Percentiles rank a stretch among this genome's conserved stretches.
phyloP scores from a whole-genome alignment of 768 basidiomycete species.

The Lentinula aciculospora region DNA sequence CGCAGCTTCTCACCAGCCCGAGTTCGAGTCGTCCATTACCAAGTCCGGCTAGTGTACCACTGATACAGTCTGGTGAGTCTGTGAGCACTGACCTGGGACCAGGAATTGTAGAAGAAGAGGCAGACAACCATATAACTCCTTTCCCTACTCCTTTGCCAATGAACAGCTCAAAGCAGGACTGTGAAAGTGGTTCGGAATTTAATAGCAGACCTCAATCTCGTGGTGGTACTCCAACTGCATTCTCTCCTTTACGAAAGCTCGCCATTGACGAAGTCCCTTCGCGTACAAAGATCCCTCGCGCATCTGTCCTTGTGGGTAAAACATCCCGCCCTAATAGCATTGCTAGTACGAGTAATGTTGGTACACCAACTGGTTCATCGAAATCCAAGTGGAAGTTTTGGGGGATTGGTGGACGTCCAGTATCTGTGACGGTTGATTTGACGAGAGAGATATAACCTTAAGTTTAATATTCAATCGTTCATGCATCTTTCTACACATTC shows the following conservation, averaged over 20 bases:
- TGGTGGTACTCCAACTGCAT: neutral
- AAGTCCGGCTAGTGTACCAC: neutral
- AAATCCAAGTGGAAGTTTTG: constrained; percentile 1
- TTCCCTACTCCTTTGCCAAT: neutral
- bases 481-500: neutral
- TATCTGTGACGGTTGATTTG: neutral
- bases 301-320: neutral
- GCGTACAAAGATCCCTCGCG: neutral
- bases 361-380: neutral
- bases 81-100: neutral
- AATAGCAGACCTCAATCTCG: neutral
- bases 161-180: neutral
- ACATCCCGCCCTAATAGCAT: neutral
- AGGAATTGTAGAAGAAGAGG: neutral
- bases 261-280: neutral
- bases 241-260: neutral
- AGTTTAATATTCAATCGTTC: neutral
- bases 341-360: neutral
- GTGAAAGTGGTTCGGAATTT: neutral
- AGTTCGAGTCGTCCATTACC: neutral
- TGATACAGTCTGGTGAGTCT: neutral
- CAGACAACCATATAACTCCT: neutral
- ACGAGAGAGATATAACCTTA: neutral
- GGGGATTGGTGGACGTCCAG: neutral
- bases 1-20: neutral